Percentiles rank a stretch among this genome's conserved stretches.
Conservation (phyloP, 345 rosid genomes). For the Rhodamnia rubescens region DNA sequence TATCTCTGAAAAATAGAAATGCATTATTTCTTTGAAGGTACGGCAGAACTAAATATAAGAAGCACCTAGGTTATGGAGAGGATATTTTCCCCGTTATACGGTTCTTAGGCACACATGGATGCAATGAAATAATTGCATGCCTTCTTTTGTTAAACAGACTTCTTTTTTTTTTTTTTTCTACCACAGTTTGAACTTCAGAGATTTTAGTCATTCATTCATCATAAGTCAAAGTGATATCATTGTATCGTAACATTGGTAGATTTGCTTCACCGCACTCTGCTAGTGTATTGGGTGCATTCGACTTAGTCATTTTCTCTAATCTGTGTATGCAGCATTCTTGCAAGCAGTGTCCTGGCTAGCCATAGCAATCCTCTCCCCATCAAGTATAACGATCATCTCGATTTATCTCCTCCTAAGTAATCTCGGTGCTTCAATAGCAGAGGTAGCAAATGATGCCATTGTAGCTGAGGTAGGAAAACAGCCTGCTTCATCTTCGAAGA, state of each 20-base stretch:
- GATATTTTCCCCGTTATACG: neutral
- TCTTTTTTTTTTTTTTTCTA: no score
- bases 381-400: conserved; percentile 41
- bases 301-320: neutral
- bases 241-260: neutral
- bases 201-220: neutral
- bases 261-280: neutral
- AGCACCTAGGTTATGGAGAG: neutral
- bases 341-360: conserved; percentile 86
- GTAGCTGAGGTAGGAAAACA: conserved; percentile 70
- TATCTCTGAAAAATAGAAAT: neutral
- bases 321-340: conserved; percentile 48
- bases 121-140: neutral
- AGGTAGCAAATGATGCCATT: conserved; percentile 94
- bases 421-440: conserved; percentile 79
- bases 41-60: neutral
- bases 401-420: conserved; percentile 68
- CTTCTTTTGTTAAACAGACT: neutral
- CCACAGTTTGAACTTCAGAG: neutral
- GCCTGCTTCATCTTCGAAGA: conserved; percentile 10
- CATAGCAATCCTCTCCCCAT: conserved; percentile 44
- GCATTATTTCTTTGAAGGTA: neutral
- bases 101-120: neutral
- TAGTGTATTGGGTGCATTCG: neutral
- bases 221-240: neutral